These are phyloP conservation scores for Panaeolus papilionaceus DNA, from an alignment of 768 basidiomycete species.

Conservation along the genomic window DNA sequence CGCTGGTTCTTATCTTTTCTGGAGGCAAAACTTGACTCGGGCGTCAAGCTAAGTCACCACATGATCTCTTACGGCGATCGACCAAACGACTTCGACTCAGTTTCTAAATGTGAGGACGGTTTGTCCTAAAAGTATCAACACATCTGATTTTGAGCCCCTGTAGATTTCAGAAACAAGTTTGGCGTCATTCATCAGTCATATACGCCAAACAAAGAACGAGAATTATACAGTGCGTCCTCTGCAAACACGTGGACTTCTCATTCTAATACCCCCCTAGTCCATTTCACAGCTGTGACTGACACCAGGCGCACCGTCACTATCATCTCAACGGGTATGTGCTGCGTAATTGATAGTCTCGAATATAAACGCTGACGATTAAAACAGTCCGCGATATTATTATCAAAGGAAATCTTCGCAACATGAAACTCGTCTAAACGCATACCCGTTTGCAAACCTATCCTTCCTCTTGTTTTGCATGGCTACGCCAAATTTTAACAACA, in stretches of 20 bases:
- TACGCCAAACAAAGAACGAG: constrained; percentile 74
- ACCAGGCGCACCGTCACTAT: constrained; percentile 75
- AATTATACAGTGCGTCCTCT: constrained; percentile 65
- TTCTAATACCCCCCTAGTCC: constrained; percentile 51
- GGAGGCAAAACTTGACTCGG: constrained; percentile 77
- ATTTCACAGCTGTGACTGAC: constrained; percentile 84
- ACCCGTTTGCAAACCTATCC: constrained; percentile 13
- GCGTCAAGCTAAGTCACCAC: constrained; percentile 72
- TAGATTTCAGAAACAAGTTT: constrained; percentile 81
- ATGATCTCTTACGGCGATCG: constrained; percentile 76
- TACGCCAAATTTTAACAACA: neutral
- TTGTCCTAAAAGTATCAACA: constrained; percentile 13
- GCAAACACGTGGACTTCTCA: constrained; percentile 10
- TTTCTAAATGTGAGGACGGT: constrained; percentile 68
- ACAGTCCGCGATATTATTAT: constrained; percentile 76
- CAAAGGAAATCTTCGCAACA: constrained; percentile 65
- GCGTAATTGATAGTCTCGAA: neutral
- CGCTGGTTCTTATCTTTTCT: constrained; percentile 17
- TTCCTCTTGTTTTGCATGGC: constrained; percentile 1
- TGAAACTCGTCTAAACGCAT: constrained; percentile 52
- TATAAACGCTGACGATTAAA: constrained; percentile 16
- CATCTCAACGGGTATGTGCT: constrained; percentile 68
- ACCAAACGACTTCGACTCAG: constrained; percentile 79
- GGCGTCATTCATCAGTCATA: constrained; percentile 68
- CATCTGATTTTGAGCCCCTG: constrained; percentile 16